A percentile compares a stretch with the other conserved stretches of the same genome.
These are phyloP conservation scores for Sherardia arvensis DNA, from an alignment of 257 asterid genomes.

Conservation along the genomic window DNA sequence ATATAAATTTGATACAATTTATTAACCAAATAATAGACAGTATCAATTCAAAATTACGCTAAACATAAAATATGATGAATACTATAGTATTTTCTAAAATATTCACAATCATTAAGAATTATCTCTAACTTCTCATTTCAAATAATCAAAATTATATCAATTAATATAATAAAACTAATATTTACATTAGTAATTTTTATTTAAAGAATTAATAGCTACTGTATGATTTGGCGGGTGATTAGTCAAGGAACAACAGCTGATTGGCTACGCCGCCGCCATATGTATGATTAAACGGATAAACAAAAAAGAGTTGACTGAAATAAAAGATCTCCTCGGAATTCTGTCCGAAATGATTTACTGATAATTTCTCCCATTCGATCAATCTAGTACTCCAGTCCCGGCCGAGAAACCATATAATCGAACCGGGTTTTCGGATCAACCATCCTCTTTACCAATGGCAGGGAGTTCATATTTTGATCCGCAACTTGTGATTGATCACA, in stretches of 20 bases:
- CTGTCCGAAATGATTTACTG: not conserved
- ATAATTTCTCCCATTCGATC: not conserved
- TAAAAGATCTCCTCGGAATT: not conserved
- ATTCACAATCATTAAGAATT: too few species aligned
- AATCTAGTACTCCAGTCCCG: not conserved
- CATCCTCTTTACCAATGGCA: constrained; percentile 33
- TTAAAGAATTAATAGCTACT: too few species aligned
- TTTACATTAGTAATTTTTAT: too few species aligned
- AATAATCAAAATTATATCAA: too few species aligned
- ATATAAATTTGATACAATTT: too few species aligned
- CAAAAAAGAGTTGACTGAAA: constrained; percentile 5
- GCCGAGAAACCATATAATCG: not conserved
- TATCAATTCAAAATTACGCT: too few species aligned
- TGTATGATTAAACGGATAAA: not conserved
- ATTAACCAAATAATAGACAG: too few species aligned
- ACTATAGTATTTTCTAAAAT: too few species aligned
- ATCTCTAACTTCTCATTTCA: too few species aligned
- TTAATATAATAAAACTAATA: too few species aligned
- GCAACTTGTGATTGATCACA: constrained; percentile 42
- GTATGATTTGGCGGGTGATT: not conserved
- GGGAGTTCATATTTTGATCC: constrained; percentile 46
- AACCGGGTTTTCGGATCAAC: not conserved
- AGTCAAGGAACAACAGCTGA: not conserved
- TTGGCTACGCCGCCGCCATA: not conserved
- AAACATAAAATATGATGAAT: too few species aligned